Conservation (phyloP, 345 rosid genomes). For the Citrus hindsii region DNA sequence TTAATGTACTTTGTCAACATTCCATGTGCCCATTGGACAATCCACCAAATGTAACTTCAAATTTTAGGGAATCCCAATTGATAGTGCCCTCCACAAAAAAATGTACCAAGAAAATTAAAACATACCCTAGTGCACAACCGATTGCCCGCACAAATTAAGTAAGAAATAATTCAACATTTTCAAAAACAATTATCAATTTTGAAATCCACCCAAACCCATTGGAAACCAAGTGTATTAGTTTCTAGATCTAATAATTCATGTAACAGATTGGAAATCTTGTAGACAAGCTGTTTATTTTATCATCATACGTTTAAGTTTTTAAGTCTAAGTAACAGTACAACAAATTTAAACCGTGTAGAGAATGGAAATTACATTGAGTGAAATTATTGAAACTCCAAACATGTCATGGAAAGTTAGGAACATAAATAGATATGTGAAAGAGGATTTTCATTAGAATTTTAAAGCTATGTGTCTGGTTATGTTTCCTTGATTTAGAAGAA, state of each 20-base stretch:
- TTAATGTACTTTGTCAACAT: not conserved
- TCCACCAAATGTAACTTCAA: slow-evolving; percentile 1
- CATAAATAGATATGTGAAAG: slow-evolving; percentile 12
- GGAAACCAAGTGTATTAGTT: too few species aligned
- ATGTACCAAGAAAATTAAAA: not conserved
- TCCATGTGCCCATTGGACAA: not conserved
- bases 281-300: too few species aligned
- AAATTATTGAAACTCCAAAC: not conserved
- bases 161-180: too few species aligned
- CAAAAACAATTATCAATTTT: not conserved
- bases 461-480: slow-evolving; percentile 4
- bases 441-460: slow-evolving; percentile 6
- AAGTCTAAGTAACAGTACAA: not conserved
- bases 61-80: not conserved
- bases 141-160: not conserved
- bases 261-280: too few species aligned
- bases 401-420: not conserved
- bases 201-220: not conserved
- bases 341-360: not conserved
- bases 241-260: too few species aligned
- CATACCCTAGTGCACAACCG: not conserved
- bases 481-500: slow-evolving; percentile 9
- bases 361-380: not conserved
- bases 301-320: too few species aligned
- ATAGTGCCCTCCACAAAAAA: not conserved